phyloP scores from a whole-genome alignment of 371 early-diverging fungal genomes.

The Apophysomyces ossiformis region DNA sequence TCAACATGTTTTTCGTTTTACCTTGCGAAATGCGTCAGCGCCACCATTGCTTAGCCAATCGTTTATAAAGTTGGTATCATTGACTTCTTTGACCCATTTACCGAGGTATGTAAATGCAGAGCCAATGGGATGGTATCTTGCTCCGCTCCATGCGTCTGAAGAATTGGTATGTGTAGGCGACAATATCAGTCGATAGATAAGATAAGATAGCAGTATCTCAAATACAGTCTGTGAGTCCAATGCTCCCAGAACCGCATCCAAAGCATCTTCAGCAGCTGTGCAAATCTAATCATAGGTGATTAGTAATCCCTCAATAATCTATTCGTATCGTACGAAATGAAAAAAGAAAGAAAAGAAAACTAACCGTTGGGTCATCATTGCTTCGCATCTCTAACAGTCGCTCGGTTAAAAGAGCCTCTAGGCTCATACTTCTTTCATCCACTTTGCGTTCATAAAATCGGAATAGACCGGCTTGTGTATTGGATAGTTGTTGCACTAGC shows the following conservation, averaged over 20 bases:
- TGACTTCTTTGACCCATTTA: conserved; percentile 46
- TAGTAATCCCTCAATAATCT: neutral
- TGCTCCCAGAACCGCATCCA: conserved; percentile 44
- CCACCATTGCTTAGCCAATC: conserved; percentile 49
- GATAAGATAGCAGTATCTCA: conserved; percentile 49
- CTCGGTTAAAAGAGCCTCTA: conserved; percentile 43
- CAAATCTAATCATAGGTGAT: conserved; percentile 30
- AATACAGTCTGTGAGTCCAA: conserved; percentile 46
- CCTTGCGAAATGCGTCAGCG: conserved; percentile 46
- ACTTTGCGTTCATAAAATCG: conserved; percentile 43
- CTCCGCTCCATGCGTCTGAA: conserved; percentile 18
- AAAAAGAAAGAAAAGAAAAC: conserved; percentile 3
- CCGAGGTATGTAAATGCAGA: conserved; percentile 53
- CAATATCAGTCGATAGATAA: conserved; percentile 36
- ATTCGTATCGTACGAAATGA: neutral
- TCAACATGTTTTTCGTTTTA: conserved; percentile 12
- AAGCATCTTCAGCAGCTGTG: conserved; percentile 53
- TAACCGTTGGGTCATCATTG: conserved; percentile 40
- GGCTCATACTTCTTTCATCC: conserved; percentile 37
- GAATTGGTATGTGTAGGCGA: conserved; percentile 22
- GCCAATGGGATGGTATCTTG: conserved; percentile 48
- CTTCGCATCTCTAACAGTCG: conserved; percentile 35
- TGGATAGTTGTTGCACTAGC: conserved; percentile 43
- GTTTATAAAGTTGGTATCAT: conserved; percentile 42
- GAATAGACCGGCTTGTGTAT: conserved; percentile 47